Base-by-base conservation (phyloP, 345 rosid genomes). In the Raphanus raphanistrum region DNA sequence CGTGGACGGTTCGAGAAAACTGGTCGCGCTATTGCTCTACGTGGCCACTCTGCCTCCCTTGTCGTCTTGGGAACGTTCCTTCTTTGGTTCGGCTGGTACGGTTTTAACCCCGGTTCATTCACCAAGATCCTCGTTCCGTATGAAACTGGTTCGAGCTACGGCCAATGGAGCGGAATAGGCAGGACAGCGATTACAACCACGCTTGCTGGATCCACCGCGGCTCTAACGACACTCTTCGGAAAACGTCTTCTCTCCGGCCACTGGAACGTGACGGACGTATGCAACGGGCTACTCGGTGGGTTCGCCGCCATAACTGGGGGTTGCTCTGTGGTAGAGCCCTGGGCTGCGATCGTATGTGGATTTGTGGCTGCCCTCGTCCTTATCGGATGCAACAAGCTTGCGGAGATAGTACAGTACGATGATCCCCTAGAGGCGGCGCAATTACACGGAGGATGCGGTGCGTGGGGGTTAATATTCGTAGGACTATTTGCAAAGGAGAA, bases 121-220 rank as follows among this genome's bases (percentile, higher is more conserved):
- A 63, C 12, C 59, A 86, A 83, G 57, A 89, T 89, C 57, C 66
- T 83, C 0, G 1, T 3, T 4, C 1, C 82, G 1, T 89, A 89
- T 75, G 0, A 25, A 0, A 57, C 80, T 0, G 90, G 85, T 0
- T n/a, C 50, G 10, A 79, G 73, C 32, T 83, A 87, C 50, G 97
- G 93, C 8, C 87, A 85, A 48, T 89, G 90, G 97, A 88, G 90
- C 55, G 97, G 87, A 0, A 72, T 92, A 3, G 97, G 97, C 0
- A 70, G 97, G 26, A 92, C 97, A 9, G 97, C 97, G 3, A 93
- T 92, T 25, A 92, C 95, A 5, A 92, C 97, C 27, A 92, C 96
- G 0, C 73, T 92, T 10, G 90, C 97, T 0, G 97, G 97, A 0
- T 89, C 84, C 78, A 86, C 92, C 0, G 97, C 97, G 0, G 97